Conservation (phyloP, 257 asterid genomes). For the Echites panduratus region DNA sequence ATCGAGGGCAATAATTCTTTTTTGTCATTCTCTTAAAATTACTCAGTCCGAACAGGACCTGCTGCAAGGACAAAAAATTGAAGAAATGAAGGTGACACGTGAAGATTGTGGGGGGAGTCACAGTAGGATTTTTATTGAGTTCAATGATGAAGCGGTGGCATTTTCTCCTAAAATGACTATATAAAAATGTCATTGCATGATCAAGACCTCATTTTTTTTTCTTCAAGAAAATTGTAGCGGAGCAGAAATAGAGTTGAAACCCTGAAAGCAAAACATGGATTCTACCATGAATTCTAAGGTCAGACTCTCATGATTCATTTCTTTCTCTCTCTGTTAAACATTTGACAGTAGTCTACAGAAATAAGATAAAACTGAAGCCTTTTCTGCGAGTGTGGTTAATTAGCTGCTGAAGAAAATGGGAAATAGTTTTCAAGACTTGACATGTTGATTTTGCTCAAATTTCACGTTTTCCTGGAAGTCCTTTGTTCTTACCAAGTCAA, state of each 20-base stretch:
- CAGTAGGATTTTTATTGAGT: neutral
- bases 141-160: neutral
- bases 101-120: neutral
- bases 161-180: neutral
- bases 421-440: neutral
- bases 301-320: neutral
- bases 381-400: neutral
- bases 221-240: neutral
- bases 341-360: neutral
- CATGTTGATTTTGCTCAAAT: neutral
- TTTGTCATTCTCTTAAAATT: too few relatives aligned
- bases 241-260: neutral
- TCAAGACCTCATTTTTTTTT: neutral
- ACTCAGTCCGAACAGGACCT: too few relatives aligned
- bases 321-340: neutral
- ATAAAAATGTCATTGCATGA: neutral
- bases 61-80: neutral
- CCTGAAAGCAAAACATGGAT: neutral
- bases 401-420: neutral
- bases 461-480: neutral
- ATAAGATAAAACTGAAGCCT: neutral
- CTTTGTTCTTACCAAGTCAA: neutral
- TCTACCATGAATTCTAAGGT: neutral
- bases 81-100: slow-evolving; percentile 1
- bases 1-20: too few relatives aligned